Evolutionary conservation across 2,329 filamentous ascomycete genomes (phyloP).

Genomic region (Myriosclerotinia duriaeana): DNA sequence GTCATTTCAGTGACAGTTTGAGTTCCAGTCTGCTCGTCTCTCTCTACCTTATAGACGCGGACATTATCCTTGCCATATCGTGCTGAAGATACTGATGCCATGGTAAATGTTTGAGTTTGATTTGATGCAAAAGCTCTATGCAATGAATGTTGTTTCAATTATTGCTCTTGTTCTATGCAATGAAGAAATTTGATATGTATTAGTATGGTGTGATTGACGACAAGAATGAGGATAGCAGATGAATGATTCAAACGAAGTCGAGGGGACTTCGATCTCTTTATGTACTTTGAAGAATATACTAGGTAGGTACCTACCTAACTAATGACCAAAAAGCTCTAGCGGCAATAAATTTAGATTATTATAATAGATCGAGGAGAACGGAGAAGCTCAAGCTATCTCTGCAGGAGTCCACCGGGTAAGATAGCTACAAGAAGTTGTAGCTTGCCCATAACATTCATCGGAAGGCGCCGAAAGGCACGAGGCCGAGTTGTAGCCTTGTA

Average conservation of each 20-base stretch:
- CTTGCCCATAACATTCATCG: slow-evolving; percentile 14
- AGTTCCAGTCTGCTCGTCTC: slow-evolving; percentile 69
- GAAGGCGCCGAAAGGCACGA: slow-evolving; percentile 22
- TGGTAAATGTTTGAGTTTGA: slow-evolving; percentile 38
- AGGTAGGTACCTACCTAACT: too few species aligned
- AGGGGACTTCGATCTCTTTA: slow-evolving; percentile 14
- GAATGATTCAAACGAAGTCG: neutral
- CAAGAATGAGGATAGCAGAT: slow-evolving; percentile 16
- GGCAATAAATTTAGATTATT: slow-evolving; percentile 8
- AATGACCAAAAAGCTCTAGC: slow-evolving; percentile 3
- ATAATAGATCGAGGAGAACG: slow-evolving; percentile 14
- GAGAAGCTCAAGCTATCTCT: slow-evolving; percentile 18
- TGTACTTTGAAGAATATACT: neutral
- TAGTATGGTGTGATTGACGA: slow-evolving; percentile 17
- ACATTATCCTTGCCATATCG: slow-evolving; percentile 97
- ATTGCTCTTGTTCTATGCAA: neutral
- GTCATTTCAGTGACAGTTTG: slow-evolving; percentile 95
- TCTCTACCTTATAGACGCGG: slow-evolving; percentile 92
- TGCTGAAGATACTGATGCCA: slow-evolving; percentile 61
- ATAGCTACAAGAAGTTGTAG: slow-evolving; percentile 2
- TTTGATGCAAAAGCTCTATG: slow-evolving; percentile 1
- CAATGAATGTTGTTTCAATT: neutral
- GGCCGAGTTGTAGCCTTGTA: slow-evolving; percentile 20
- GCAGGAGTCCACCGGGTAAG: slow-evolving; percentile 17
- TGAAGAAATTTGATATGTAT: neutral